phyloP scores from a whole-genome alignment of 768 basidiomycete species.

The Leccinum ochraceum region DNA sequence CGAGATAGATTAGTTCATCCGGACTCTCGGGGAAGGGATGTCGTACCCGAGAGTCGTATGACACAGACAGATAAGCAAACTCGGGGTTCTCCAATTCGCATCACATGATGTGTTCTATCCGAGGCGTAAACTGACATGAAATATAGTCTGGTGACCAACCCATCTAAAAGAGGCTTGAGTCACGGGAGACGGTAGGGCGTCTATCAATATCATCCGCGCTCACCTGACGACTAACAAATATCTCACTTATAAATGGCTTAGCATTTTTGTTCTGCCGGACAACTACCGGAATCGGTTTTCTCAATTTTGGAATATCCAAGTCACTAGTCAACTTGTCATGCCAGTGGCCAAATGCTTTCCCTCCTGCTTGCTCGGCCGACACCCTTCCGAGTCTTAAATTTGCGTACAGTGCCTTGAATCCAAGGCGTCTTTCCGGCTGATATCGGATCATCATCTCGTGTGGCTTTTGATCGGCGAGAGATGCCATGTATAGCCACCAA shows the following conservation, averaged over 20 bases:
- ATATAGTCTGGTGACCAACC: not conserved
- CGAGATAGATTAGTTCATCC: too few species aligned
- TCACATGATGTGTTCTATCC: not conserved
- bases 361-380: not conserved
- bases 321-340: not conserved
- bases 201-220: too few species aligned
- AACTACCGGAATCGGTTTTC: not conserved
- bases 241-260: not conserved
- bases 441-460: not conserved
- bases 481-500: not conserved
- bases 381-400: not conserved
- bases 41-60: not conserved
- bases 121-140: not conserved
- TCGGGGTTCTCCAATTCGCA: not conserved
- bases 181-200: not conserved
- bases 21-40: not conserved
- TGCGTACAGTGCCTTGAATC: not conserved
- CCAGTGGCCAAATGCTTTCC: not conserved
- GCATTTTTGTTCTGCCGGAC: not conserved
- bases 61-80: not conserved
- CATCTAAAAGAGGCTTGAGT: not conserved
- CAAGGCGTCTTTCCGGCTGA: not conserved
- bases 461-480: not conserved
- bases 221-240: not conserved
- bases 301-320: not conserved